Base-by-base conservation (phyloP, 139 green algal species). In the Micractinium conductrix region DNA sequence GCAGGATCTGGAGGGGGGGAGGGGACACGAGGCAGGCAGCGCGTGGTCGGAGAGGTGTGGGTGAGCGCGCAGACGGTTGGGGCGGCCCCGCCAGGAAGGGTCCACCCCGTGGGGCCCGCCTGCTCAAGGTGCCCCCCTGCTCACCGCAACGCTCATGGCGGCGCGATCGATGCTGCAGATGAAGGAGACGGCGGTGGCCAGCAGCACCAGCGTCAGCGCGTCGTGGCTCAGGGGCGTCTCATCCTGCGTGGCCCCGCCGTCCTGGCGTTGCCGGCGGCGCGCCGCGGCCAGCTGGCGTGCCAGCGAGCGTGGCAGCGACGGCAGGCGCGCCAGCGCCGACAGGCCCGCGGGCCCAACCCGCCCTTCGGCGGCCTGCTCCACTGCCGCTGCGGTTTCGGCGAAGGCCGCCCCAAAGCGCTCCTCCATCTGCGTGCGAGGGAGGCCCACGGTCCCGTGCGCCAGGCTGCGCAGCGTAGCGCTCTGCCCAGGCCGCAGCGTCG, bases 91-190 rank as follows among this genome's bases (percentile, higher is more conserved):
- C n/a, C n/a, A n/a, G n/a, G n/a, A n/a, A n/a, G n/a, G n/a, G n/a
- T n/a, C n/a, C n/a, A n/a, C n/a, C n/a, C n/a, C n/a, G n/a, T n/a
- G n/a, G n/a, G n/a, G n/a, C n/a, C n/a, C n/a, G n/a, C n/a, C n/a
- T n/a, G n/a, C n/a, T n/a, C n/a, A n/a, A n/a, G n/a, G n/a, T n/a
- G n/a, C n/a, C n/a, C n/a, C n/a, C n/a, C n/a, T n/a, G n/a, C n/a
- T n/a, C n/a, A n/a, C n/a, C 16, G 94, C 90, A 0, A 96, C 93
- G 9, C 50, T 87, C 85, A 97, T 96, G 42, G 93, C 93, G 4
- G 93, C 94, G 6, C 94, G 85, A 85, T 97, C 94, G 40, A 97
- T 91, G 24, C 79, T 89, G 84, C 92, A 95, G 8, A 96, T 93
- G 44, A 96, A 86, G 0, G 90, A 86, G 9, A 90, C 88, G 0